A percentile compares a stretch with the other conserved stretches of the same genome.
These are phyloP conservation scores for Xerocomus spinulosus DNA, from an alignment of 768 basidiomycete species.

Conservation along the genomic window DNA sequence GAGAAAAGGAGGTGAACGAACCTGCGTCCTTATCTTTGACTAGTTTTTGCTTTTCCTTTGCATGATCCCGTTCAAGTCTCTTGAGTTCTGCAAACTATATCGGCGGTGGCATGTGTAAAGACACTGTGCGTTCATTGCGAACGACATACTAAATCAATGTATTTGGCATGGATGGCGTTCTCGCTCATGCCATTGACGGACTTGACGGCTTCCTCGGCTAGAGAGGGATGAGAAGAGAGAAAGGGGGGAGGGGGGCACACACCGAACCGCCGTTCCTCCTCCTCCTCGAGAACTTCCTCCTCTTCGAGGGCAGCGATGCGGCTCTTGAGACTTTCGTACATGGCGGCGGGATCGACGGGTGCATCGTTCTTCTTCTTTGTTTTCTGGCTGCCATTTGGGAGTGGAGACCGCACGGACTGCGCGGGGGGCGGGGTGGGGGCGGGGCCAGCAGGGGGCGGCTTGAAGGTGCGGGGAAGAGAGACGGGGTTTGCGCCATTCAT, in stretches of 20 bases:
- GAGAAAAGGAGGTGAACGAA: slow-evolving; percentile 29
- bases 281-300: slow-evolving; percentile 81
- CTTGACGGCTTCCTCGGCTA: slow-evolving; percentile 86
- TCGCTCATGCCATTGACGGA: slow-evolving; percentile 80
- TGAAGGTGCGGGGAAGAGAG: slow-evolving; percentile 33
- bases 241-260: slow-evolving; percentile 24
- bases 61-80: slow-evolving; percentile 80
- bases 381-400: slow-evolving; percentile 38
- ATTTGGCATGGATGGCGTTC: slow-evolving; percentile 79
- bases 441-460: slow-evolving; percentile 54
- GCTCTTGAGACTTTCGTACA: slow-evolving; percentile 87
- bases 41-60: slow-evolving; percentile 89
- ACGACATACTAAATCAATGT: slow-evolving; percentile 74
- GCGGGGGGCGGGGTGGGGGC: slow-evolving; percentile 51
- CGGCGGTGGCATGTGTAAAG: slow-evolving; percentile 22
- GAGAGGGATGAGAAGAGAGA: slow-evolving; percentile 11
- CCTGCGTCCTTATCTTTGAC: slow-evolving; percentile 89
- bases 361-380: slow-evolving; percentile 65
- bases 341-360: slow-evolving; percentile 74
- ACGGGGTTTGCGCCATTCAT: slow-evolving; percentile 46
- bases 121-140: slow-evolving; percentile 14
- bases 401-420: slow-evolving; percentile 35
- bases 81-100: slow-evolving; percentile 83
- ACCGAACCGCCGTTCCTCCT: slow-evolving; percentile 80
- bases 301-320: slow-evolving; percentile 88